A percentile compares a stretch with the other conserved stretches of the same genome.
phyloP scores from a whole-genome alignment of 2,329 filamentous ascomycete species.

The Fusarium sulawesiense region DNA sequence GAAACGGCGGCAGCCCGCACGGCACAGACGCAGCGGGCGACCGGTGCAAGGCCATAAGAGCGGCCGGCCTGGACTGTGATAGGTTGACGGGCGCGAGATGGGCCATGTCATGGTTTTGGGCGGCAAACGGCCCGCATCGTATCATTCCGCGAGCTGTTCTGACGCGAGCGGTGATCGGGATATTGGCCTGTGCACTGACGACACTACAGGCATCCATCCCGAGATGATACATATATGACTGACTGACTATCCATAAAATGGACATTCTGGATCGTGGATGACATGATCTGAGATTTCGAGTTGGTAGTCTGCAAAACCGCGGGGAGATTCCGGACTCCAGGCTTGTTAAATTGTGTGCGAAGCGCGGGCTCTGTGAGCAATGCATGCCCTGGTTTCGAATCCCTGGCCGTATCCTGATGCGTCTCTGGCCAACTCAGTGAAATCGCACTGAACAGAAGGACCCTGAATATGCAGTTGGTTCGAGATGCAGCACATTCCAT shows the following conservation, averaged over 20 bases:
- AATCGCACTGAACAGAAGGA: conserved; percentile 23
- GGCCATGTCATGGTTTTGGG: conserved; percentile 27
- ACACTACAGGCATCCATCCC: conserved; percentile 6
- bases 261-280: conserved; percentile 28
- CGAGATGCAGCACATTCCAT: conserved; percentile 23
- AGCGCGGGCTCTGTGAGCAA: conserved; percentile 25
- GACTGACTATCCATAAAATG: neutral
- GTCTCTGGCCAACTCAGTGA: conserved; percentile 24
- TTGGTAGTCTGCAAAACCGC: conserved; percentile 16
- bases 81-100: conserved; percentile 39
- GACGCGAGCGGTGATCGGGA: conserved; percentile 15
- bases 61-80: conserved; percentile 26
- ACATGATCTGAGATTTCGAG: conserved; percentile 38
- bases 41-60: conserved; percentile 29
- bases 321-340: conserved; percentile 24
- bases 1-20: conserved; percentile 38
- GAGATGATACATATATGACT: conserved; percentile 1
- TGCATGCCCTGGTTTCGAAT: conserved; percentile 22
- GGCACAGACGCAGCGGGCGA: conserved; percentile 34
- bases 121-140: conserved; percentile 39
- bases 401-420: neutral
- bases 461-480: conserved; percentile 46
- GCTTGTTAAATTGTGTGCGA: conserved; percentile 16
- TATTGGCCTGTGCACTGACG: conserved; percentile 5
- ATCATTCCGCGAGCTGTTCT: conserved; percentile 31